Base-by-base conservation (phyloP, 2,329 filamentous ascomycete species). In the Chalaropsis thielavioides region DNA sequence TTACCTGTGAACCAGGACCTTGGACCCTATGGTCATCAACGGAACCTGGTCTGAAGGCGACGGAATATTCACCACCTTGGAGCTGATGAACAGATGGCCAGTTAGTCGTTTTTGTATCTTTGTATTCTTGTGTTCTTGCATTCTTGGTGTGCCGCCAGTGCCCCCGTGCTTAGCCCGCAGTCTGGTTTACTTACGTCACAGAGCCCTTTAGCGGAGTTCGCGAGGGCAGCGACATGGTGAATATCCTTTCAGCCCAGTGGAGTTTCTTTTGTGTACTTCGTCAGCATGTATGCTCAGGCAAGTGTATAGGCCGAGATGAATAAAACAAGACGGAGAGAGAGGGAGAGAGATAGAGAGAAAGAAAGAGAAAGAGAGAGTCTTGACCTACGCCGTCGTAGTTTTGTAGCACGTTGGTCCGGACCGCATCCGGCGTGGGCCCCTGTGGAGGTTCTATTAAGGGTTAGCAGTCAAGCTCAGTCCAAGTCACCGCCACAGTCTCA, bases 211-310 rank as follows among this genome's bases (percentile, higher is more conserved):
- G 72, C 4, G 76, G 74, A 3, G 81, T 83, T 13, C 78, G 75
- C 11, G 77, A 78, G 0, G 81, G 77, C 46, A 83, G 73, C 0
- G 80, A 79, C 22, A 79, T 74, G 0, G 80, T 80, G 68, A 86
- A 85, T 27, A 86, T 83, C 49, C 81, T 77, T 69, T 84, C 79
- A 5, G 83, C 81, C 83, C 83, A 86, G 70, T 86, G 83, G 3
- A 76, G 73, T 61, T 74, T 74, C 81, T 84, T 67, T 63, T 38
- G n/a, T 15, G 22, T 44, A 27, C 43, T 13, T 22, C 10, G 24
- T 19, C 24, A 61, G 19, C 24, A 31, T 54, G 17, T 17, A 27
- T 61, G 19, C 2, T 61, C 6, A n/a, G n/a, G n/a, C n/a, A n/a
- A n/a, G n/a, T n/a, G n/a, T n/a, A n/a, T n/a, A n/a, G n/a, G n/a